Percentiles rank a stretch among this genome's conserved stretches.
Evolutionary conservation across 352 stramenopile species (phyloP).

Genomic region (Phytopythium kandeliae): DNA sequence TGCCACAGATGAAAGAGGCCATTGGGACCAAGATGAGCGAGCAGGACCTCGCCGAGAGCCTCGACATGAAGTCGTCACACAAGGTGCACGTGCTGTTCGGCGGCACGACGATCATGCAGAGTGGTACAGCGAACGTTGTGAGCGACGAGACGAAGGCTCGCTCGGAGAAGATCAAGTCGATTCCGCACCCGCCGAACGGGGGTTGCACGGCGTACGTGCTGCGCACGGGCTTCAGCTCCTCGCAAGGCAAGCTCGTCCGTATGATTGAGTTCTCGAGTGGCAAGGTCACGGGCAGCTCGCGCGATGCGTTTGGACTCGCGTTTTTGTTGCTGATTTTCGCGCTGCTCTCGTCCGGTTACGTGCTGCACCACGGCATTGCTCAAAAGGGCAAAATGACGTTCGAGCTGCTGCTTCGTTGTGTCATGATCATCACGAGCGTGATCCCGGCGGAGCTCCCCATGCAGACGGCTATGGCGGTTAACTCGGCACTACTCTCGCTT

Average conservation of each 20-base stretch:
- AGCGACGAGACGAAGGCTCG: conserved; percentile 6
- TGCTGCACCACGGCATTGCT: conserved; percentile 87
- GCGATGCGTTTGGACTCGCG: conserved; percentile 96
- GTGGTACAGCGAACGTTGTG: conserved; percentile 40
- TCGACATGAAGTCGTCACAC: conserved; percentile 86
- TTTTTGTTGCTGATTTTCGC: conserved; percentile 96
- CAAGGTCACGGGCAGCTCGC: conserved; percentile 93
- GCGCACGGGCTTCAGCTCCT: conserved; percentile 96
- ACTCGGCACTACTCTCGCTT: conserved; percentile 93
- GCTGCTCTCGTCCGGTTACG: conserved; percentile 91
- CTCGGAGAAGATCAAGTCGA: conserved; percentile 16
- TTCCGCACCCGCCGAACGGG: conserved; percentile 82
- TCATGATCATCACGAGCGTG: conserved; percentile 98
- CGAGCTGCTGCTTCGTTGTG: conserved; percentile 95
- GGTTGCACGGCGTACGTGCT: conserved; percentile 94
- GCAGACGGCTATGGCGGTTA: conserved; percentile 97
- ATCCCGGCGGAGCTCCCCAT: conserved; percentile 98
- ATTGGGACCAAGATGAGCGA: conserved; percentile 73
- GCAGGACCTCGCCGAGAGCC: conserved; percentile 58
- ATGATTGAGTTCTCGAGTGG: conserved; percentile 98
- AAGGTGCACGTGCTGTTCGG: conserved; percentile 92
- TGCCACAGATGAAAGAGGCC: conserved; percentile 97
- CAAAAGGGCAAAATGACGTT: conserved; percentile 93
- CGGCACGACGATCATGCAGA: conserved; percentile 90
- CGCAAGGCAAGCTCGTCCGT: conserved; percentile 96